Evolutionary conservation across 2,329 filamentous ascomycete species (phyloP), one percentile per base, ranked within the genome.

Genomic region (Coniella vitis): DNA sequence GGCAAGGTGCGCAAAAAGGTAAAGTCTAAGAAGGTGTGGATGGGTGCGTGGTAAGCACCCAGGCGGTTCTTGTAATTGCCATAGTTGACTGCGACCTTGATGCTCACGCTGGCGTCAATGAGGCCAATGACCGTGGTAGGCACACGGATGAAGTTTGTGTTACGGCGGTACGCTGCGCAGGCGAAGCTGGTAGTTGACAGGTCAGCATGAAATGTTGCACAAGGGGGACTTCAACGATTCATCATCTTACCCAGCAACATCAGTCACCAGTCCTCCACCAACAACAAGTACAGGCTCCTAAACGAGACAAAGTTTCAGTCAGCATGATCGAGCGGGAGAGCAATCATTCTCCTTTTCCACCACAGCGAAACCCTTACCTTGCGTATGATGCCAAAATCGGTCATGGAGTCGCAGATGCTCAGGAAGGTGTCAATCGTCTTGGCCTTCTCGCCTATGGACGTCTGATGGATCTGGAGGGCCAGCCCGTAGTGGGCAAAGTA

Each of bases 61-160:
- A 87, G 74, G 12, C 83, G 74, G 67, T 87, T 87, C 73, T 87
- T 87, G 71, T 86, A 85, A 63, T 82, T 79, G 61, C 81, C 83
- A 58, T 87, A 86, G 69, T 87, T 87, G 58, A 87, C 83, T 12
- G 81, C 84, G n/a, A 87, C 84, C 62, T 87, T 87, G 71, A 87
- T 87, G 32, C 79, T 84, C 44, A 87, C 84, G 16, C 81, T 85
- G 3, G 84, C 84, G 60, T 88, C 84, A 52, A 87, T 87, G 41
- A 88, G 71, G 9, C 84, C 84, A 59, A 88, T 87, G 54, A 87
- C 80, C 1, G 84, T 87, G 0, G 84, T 87, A 1, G 84, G 84
- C 8, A 87, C 76, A 41, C 84, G 81, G 60, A 87, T 86, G 68
- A 76, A 87, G 66, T 86, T 86, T 38, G 84, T 87, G 66, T 79